phyloP scores from a whole-genome alignment of 1,139 yeast genomes.

The Debaryomyces robertsiae region DNA sequence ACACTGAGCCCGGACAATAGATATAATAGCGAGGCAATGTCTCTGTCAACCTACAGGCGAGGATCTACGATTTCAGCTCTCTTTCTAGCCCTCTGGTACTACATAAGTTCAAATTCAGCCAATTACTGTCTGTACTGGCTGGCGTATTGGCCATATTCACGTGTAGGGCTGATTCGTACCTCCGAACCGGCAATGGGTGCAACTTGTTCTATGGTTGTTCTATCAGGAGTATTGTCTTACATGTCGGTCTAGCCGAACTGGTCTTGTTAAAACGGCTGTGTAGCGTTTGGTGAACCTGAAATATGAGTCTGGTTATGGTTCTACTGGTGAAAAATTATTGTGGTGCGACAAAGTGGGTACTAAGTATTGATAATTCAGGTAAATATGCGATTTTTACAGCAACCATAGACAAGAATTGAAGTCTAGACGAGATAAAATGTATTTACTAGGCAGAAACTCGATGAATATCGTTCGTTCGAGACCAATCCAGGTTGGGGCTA shows the following conservation, averaged over 20 bases:
- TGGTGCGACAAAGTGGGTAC: no score
- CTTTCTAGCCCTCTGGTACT: no score
- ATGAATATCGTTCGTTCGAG: constrained; percentile 7
- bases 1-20: constrained; percentile 1
- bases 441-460: constrained; percentile 6
- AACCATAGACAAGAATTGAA: no score
- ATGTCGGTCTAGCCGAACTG: no score
- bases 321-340: no score
- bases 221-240: background rate
- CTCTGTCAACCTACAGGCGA: constrained; percentile 1
- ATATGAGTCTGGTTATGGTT: no score
- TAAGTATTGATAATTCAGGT: no score
- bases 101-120: background rate
- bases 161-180: background rate
- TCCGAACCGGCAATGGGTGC: constrained; percentile 6
- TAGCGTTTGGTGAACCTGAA: no score
- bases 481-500: constrained; percentile 12
- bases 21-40: constrained; percentile 2
- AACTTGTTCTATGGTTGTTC: background rate
- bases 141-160: background rate
- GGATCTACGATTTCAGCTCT: no score
- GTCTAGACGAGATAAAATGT: background rate
- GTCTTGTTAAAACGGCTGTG: no score
- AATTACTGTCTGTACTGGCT: background rate
- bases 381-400: no score